Base-by-base conservation (phyloP, 2,329 filamentous ascomycete genomes). In the Fusarium solani-melongenae region DNA sequence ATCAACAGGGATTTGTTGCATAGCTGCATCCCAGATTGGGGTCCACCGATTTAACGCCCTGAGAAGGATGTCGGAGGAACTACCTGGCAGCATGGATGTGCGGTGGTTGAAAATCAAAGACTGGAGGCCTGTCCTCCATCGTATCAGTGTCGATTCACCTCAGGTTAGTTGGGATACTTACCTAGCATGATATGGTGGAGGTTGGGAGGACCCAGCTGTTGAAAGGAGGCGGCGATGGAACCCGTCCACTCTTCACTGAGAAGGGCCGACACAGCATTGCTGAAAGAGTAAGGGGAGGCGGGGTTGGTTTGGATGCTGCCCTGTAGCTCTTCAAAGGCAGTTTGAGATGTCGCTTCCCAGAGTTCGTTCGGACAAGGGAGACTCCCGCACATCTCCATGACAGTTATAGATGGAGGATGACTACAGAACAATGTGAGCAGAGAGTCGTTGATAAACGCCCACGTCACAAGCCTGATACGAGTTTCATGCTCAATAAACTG, bases 1-100 rank as follows among this genome's bases (percentile, higher is more conserved):
- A 6, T 68, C 69, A 1, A 5, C 7, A 0, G 60, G 36, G 5
- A 73, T 20, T 6, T 60, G 49, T 0, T 38, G 11, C 3, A 58
- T 34, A 1, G 69, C 66, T 6, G 31, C 11, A 0, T 2, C 2
- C 73, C 73, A 76, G 2, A 76, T 49, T 22, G 4, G 20, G 2
- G 57, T 34, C 74, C 74, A 76, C 22, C 74, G 71, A n/a, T 73
- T 57, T 0, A 76, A 14, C 2, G 64, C 64, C 4, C 60, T 49
- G 0, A 71, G 20, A 0, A 76, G 2, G 20, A 69, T 24, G 2
- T 20, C 14, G 3, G 24, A 34, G 12, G 58, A 56, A 1, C 34
- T 53, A 1, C 12, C 7, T 8, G 59, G 62, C 2, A 66, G 36
- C 5, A 67, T 20, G 1, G 71, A 62, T 7, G 55, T 64, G 6